phyloP scores from a whole-genome alignment of 2,329 filamentous ascomycete species.

The Epichloe glyceriae region DNA sequence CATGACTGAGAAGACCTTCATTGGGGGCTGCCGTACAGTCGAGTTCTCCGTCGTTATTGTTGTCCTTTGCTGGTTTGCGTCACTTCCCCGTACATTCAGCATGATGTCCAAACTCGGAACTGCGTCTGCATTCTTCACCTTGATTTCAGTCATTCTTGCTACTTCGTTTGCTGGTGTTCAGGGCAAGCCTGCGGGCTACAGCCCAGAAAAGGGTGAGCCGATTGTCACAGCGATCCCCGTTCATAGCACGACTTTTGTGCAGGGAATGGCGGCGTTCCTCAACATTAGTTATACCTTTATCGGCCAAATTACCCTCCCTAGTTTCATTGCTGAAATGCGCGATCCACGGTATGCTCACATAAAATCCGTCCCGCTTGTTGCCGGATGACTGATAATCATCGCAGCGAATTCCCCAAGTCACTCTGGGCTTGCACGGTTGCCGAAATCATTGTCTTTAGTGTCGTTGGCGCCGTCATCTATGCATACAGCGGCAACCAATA shows the following conservation, averaged over 20 bases:
- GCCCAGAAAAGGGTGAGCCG: constrained; percentile 44
- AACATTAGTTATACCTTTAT: constrained; percentile 97
- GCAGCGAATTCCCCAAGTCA: constrained; percentile 78
- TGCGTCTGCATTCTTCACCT: constrained; percentile 73
- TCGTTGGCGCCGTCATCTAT: constrained; percentile 72
- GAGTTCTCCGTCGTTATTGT: constrained; percentile 64
- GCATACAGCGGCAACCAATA: constrained; percentile 84
- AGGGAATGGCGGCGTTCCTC: constrained; percentile 75
- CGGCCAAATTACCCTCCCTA: constrained; percentile 84
- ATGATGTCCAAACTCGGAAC: constrained; percentile 69
- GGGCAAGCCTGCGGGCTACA: constrained; percentile 56
- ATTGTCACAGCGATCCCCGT: constrained; percentile 56
- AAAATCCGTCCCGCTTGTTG: too few relatives aligned
- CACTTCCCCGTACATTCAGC: constrained; percentile 73
- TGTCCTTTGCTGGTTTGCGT: constrained; percentile 63
- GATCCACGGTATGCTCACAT: constrained; percentile 31
- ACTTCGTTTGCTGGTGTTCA: constrained; percentile 72
- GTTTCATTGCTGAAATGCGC: constrained; percentile 91
- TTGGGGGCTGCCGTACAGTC: constrained; percentile 59
- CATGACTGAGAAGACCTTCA: constrained; percentile 56
- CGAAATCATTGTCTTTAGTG: constrained; percentile 73
- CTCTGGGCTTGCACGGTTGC: constrained; percentile 83
- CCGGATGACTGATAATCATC: constrained; percentile 18
- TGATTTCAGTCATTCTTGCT: constrained; percentile 74
- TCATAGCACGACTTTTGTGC: constrained; percentile 63